Conservation (phyloP, 768 basidiomycete genomes). For the Lanmaoa rubissima region DNA sequence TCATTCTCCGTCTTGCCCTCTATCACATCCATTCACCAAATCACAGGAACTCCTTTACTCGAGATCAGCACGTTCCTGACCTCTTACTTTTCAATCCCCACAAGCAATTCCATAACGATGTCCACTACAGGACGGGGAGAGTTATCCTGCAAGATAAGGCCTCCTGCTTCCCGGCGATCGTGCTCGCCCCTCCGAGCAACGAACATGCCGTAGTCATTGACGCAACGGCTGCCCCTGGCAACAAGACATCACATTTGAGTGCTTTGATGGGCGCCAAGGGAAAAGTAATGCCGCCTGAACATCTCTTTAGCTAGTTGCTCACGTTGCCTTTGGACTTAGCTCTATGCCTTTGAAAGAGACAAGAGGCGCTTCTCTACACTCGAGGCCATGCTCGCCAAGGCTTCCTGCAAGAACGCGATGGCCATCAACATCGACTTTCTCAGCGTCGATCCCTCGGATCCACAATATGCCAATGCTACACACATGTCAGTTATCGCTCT, state of each 20-base stretch:
- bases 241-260: conserved; percentile 94
- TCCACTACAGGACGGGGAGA: conserved; percentile 71
- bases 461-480: conserved; percentile 62
- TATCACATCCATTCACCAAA: background rate
- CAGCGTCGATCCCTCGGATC: conserved; percentile 63
- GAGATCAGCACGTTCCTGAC: conserved; percentile 79
- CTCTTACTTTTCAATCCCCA: conserved; percentile 76
- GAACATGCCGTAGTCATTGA: conserved; percentile 68
- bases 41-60: conserved; percentile 58
- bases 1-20: background rate
- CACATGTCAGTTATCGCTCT: conserved; percentile 68
- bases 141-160: conserved; percentile 97
- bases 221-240: conserved; percentile 95
- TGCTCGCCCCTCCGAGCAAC: conserved; percentile 71
- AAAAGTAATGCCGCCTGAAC: conserved; percentile 47
- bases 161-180: conserved; percentile 90
- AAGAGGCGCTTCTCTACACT: conserved; percentile 79
- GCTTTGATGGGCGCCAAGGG: conserved; percentile 84
- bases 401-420: conserved; percentile 78
- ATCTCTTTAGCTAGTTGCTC: background rate
- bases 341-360: conserved; percentile 90
- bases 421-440: conserved; percentile 83
- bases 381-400: conserved; percentile 79
- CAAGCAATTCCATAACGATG: conserved; percentile 64
- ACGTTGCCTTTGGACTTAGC: conserved; percentile 37